Evolutionary conservation across 495 filamentous ascomycete genomes (phyloP), one percentile per base, ranked within the genome.

Genomic region (Chaetomidium leptoderma): DNA sequence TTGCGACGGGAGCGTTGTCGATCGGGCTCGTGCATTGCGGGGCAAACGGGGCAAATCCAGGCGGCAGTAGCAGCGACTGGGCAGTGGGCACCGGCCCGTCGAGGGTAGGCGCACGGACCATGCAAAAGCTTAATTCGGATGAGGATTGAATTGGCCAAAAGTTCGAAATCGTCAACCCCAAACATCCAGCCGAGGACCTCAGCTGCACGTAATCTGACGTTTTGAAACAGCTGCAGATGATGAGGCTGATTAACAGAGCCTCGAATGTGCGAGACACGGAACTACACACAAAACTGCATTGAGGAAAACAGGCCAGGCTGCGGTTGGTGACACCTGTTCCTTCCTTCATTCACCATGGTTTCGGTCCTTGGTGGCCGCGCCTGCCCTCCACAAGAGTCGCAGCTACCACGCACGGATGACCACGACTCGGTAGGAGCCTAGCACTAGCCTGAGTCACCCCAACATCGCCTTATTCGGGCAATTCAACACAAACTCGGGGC

Each of bases 91-190:
- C 35, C 9, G 23, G 5, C 13, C 14, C 9, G 3, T 16, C 24
- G 23, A 14, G 17, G 39, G 55, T 23, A 33, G 39, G 55, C 17
- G 37, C 55, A 58, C 55, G 46, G 46, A 37, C 55, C 55, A 51
- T 30, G 32, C 47, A 42, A 58, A 57, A 58, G 46, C 55, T 58
- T 51, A 49, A 50, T 51, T 58, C 55, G 19, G 33, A 21, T 6
- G 14, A 37, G 40, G 44, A 7, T n/a, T n/a, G n/a, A n/a, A n/a
- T n/a, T n/a, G n/a, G n/a, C n/a, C n/a, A n/a, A n/a, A n/a, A n/a
- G n/a, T n/a, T n/a, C 43, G 21, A 6, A 17, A 13, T 49, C 55
- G 24, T 11, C 36, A 23, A 19, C 45, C 48, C 23, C 33, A 48
- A 51, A 51, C 48, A 36, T n/a, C 30, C 21, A n/a, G 19, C n/a